phyloP scores from a whole-genome alignment of 768 basidiomycete genomes.

The Boletellus emodensis region DNA sequence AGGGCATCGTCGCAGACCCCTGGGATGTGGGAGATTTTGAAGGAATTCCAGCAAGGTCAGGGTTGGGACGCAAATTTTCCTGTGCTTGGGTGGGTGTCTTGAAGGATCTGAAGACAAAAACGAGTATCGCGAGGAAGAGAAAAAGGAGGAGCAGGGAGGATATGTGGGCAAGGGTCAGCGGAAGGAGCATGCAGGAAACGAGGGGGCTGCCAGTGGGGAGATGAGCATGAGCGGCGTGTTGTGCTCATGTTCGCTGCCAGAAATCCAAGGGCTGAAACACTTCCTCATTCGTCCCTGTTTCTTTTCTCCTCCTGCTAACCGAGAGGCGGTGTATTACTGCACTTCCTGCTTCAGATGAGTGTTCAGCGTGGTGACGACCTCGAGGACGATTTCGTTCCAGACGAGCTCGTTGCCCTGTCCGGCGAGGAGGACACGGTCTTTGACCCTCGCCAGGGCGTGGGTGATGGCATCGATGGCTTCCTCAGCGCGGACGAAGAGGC shows the following conservation, averaged over 20 bases:
- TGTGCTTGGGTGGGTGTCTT: background rate
- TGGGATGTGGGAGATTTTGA: background rate
- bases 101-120: constrained; percentile 4
- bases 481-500: constrained; percentile 45
- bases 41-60: background rate
- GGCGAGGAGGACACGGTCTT: constrained; percentile 46
- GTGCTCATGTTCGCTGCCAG: constrained; percentile 26
- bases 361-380: constrained; percentile 67
- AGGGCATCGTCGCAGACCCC: constrained; percentile 13
- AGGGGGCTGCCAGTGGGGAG: background rate
- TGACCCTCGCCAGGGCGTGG: constrained; percentile 24
- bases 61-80: background rate
- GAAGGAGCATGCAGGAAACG: constrained; percentile 8
- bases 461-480: constrained; percentile 37
- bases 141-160: background rate
- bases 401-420: constrained; percentile 62
- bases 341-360: constrained; percentile 18
- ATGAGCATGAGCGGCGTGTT: constrained; percentile 20
- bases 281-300: constrained; percentile 10
- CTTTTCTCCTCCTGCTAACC: too few relatives aligned
- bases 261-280: background rate
- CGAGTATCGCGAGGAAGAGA: constrained; percentile 5
- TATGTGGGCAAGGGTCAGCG: constrained; percentile 11
- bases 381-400: constrained; percentile 75
- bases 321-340: background rate